Evolutionary conservation across 2,329 filamentous ascomycete genomes (phyloP).

Genomic region (Fusarium torreyae): DNA sequence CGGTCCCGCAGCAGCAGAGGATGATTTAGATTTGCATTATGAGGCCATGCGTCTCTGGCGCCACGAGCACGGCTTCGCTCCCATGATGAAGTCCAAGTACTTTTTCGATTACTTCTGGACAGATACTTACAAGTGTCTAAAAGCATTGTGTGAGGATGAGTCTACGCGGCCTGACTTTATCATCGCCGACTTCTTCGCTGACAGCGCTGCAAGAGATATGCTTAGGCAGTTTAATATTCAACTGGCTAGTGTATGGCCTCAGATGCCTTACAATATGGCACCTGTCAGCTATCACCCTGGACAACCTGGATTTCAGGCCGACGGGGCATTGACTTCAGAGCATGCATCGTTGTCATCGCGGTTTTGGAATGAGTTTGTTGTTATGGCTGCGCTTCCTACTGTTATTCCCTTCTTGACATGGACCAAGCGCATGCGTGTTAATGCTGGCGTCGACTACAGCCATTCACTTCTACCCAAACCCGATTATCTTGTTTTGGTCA

Average conservation of each 20-base stretch:
- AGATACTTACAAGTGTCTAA: conserved; percentile 45
- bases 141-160: conserved; percentile 32
- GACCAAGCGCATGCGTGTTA: conserved; percentile 54
- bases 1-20: conserved; percentile 50
- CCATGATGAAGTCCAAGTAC: conserved; percentile 55
- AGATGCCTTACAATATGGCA: conserved; percentile 59
- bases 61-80: conserved; percentile 51
- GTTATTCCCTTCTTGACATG: conserved; percentile 52
- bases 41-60: conserved; percentile 54
- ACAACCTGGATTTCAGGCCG: conserved; percentile 59
- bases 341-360: conserved; percentile 56
- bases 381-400: conserved; percentile 51
- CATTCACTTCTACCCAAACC: conserved; percentile 55
- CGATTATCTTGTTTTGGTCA: conserved; percentile 60
- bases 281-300: conserved; percentile 59
- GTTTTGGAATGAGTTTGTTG: conserved; percentile 55
- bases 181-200: conserved; percentile 61
- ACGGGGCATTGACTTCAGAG: conserved; percentile 56
- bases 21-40: conserved; percentile 54
- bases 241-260: conserved; percentile 58
- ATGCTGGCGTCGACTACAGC: conserved; percentile 52
- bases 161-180: conserved; percentile 57
- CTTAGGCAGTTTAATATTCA: conserved; percentile 56
- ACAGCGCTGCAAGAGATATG: conserved; percentile 59
- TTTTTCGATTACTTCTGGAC: conserved; percentile 58